A percentile compares a stretch with the other conserved stretches of the same genome.
Evolutionary conservation across 345 rosid genomes (phyloP).

Genomic region (Erodium maritimum): DNA sequence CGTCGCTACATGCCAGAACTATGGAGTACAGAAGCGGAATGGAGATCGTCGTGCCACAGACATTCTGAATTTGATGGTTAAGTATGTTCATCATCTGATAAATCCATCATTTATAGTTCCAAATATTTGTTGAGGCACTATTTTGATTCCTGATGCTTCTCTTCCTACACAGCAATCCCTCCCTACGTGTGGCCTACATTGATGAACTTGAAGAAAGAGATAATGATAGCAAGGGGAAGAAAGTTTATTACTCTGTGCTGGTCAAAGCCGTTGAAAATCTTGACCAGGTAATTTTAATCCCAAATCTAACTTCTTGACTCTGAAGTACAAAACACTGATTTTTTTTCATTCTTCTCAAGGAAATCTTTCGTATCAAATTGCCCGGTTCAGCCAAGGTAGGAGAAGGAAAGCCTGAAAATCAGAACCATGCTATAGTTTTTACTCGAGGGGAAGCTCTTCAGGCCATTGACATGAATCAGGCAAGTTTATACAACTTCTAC

Average conservation of each 20-base stretch:
- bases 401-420: slow-evolving; percentile 98
- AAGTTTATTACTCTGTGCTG: slow-evolving; percentile 83
- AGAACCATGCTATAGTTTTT: slow-evolving; percentile 83
- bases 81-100: slow-evolving; percentile 43
- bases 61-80: slow-evolving; percentile 91
- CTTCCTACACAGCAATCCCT: slow-evolving; percentile 57
- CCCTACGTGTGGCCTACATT: slow-evolving; percentile 92
- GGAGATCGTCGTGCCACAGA: slow-evolving; percentile 95
- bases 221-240: slow-evolving; percentile 42
- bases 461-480: slow-evolving; percentile 98
- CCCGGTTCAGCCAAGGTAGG: slow-evolving; percentile 87
- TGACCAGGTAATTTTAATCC: slow-evolving; percentile 60
- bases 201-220: slow-evolving; percentile 95
- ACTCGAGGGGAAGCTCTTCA: slow-evolving; percentile 98
- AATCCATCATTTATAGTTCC: neutral
- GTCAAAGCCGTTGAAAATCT: slow-evolving; percentile 79
- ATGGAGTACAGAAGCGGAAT: slow-evolving; percentile 83
- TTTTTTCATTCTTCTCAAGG: slow-evolving; percentile 29
- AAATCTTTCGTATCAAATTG: slow-evolving; percentile 84
- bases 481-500: slow-evolving; percentile 8
- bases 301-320: slow-evolving; percentile 1
- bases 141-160: slow-evolving; percentile 15
- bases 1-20: slow-evolving; percentile 93
- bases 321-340: slow-evolving; percentile 9
- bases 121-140: slow-evolving; percentile 1